phyloP scores from a whole-genome alignment of 768 basidiomycete genomes.

The Tremella yokohamensis region DNA sequence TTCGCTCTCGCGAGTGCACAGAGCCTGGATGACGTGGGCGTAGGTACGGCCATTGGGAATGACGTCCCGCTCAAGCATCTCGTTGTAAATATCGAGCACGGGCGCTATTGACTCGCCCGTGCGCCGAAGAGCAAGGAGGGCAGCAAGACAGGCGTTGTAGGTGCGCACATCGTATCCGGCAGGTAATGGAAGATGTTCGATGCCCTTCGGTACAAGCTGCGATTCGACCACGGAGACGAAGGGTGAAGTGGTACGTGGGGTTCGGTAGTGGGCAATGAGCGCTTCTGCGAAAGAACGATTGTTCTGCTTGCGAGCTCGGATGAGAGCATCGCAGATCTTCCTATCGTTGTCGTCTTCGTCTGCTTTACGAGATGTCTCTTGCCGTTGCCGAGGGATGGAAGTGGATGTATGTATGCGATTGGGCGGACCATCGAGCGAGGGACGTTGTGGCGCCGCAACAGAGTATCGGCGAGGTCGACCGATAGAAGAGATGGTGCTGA shows the following conservation, averaged over 20 bases:
- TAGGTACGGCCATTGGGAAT: conserved; percentile 66
- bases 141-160: conserved; percentile 64
- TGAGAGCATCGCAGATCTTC: conserved; percentile 11
- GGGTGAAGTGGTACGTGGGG: conserved; percentile 24
- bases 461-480: conserved; percentile 38
- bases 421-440: conserved; percentile 5
- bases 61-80: conserved; percentile 63
- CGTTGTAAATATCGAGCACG: conserved; percentile 67
- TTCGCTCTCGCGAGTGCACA: conserved; percentile 68
- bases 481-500: conserved; percentile 17
- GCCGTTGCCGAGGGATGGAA: background rate
- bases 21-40: conserved; percentile 59
- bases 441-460: background rate
- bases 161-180: conserved; percentile 29
- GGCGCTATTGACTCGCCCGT: conserved; percentile 59
- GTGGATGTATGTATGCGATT: conserved; percentile 23
- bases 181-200: conserved; percentile 25
- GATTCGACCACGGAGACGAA: conserved; percentile 9
- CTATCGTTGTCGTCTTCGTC: conserved; percentile 7
- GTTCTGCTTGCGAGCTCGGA: background rate
- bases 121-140: conserved; percentile 52
- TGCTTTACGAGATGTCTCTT: conserved; percentile 5
- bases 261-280: conserved; percentile 33
- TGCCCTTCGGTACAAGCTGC: conserved; percentile 18
- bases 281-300: background rate